Base-by-base conservation (phyloP, 2,329 filamentous ascomycete species). In the Ciborinia camelliae region DNA sequence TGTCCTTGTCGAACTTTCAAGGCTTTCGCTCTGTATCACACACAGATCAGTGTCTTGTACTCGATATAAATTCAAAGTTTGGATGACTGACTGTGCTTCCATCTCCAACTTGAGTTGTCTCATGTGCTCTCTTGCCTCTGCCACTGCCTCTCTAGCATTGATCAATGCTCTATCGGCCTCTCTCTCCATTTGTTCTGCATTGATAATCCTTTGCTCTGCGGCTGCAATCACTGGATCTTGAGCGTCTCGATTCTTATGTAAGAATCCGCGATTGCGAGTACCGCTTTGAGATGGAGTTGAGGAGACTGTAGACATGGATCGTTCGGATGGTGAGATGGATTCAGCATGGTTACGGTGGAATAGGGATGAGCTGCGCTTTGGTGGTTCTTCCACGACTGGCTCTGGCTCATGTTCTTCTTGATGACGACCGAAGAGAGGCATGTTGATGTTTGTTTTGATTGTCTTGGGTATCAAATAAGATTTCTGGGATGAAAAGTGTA, bases 101-200 rank as follows among this genome's bases (percentile, higher is more conserved):
- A 60, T 39, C 45, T 60, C 54, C 35, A 30, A 23, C 35, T 35
- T 60, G 9, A 64, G 54, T 15, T 37, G 39, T 39, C 28, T 50
- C 53, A 64, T 60, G 12, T 64, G 62, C 7, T 60, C 43, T 43
- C 62, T 64, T 8, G 62, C 62, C 23, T 60, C 62, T 18, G 30
- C 39, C 4, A 60, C 62, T 1, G 62, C 62, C 54, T 60, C 43
- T 26, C 45, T 60, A 47, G 62, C 62, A 43, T 51, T 52, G 15
- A 52, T 37, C 32, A 64, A 30, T 14, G 62, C 62, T 26, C 48
- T 45, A 45, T 64, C 62, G n/a, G 62, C 62, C 6, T 64, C 62
- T 26, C 47, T 60, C 35, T 64, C 62, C 26, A 35, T 51, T 8
- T 43, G 32, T n/a, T 64, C 62, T 1, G 62, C 62, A 15, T 59